Evolutionary conservation across 306 rosid genomes (phyloP).

Genomic region (Cicer yamashitae): DNA sequence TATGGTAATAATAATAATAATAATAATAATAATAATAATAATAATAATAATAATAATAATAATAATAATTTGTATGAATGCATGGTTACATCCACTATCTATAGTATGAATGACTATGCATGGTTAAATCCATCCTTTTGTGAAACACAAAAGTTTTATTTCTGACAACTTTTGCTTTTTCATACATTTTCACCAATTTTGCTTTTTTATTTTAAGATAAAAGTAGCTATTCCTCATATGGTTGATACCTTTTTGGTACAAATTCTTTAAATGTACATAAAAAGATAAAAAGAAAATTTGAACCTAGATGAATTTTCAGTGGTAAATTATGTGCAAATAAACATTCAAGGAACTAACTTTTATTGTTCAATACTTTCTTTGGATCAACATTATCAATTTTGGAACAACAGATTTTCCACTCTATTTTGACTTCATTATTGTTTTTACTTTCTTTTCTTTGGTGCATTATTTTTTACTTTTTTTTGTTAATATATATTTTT

Average conservation of each 20-base stretch:
- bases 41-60: no score
- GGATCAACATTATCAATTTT: neutral
- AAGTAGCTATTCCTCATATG: conserved; percentile 45
- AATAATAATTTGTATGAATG: neutral
- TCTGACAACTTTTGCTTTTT: conserved; percentile 61
- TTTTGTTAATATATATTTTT: no score
- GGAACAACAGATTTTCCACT: conserved; percentile 28
- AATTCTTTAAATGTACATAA: conserved; percentile 41
- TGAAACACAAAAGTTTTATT: conserved; percentile 55
- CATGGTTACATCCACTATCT: conserved; percentile 1
- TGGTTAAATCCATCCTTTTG: conserved; percentile 42
- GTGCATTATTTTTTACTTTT: no score
- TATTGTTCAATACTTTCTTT: conserved; percentile 24
- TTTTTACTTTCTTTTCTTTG: neutral
- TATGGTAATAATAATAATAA: no score
- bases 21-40: no score
- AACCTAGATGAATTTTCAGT: conserved; percentile 32
- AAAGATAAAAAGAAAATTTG: neutral
- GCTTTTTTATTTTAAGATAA: conserved; percentile 44
- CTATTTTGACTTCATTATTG: conserved; percentile 24
- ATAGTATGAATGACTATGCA: no score
- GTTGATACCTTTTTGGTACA: conserved; percentile 41
- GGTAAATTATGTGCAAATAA: conserved; percentile 30
- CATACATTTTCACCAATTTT: conserved; percentile 50
- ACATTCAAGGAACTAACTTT: neutral